These are phyloP conservation scores for Ascochyta clinopodiicola DNA, from an alignment of 2,329 filamentous ascomycete species.

Conservation along the genomic window DNA sequence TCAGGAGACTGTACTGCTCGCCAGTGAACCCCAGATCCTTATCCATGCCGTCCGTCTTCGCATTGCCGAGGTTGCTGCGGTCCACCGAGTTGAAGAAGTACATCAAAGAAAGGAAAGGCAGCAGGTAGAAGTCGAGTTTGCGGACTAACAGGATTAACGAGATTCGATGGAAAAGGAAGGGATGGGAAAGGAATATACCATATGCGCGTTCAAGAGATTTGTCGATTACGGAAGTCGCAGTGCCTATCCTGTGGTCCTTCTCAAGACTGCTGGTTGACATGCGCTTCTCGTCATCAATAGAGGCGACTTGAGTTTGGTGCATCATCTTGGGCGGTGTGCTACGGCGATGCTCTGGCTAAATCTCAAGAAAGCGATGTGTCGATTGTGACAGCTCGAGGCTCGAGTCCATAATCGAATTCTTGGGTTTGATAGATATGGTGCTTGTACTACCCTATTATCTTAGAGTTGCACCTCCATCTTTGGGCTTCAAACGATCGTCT, in stretches of 20 bases:
- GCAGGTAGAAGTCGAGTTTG: constrained; percentile 53
- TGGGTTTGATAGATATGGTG: too few species aligned
- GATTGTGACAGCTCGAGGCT: not conserved
- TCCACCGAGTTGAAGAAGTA: constrained; percentile 50
- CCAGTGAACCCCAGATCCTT: constrained; percentile 52
- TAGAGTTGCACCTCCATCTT: not conserved
- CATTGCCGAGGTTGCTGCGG: constrained; percentile 57
- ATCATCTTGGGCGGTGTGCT: not conserved
- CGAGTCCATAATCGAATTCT: not conserved
- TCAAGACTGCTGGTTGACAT: constrained; percentile 10
- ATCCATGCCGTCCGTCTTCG: constrained; percentile 59
- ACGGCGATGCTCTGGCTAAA: not conserved
- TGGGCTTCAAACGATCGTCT: not conserved
- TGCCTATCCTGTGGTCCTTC: constrained; percentile 1
- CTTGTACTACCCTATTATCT: not conserved
- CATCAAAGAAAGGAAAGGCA: constrained; percentile 54
- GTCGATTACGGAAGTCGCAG: constrained; percentile 29
- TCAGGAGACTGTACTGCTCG: constrained; percentile 53
- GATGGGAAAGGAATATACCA: constrained; percentile 30
- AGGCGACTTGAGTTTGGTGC: not conserved
- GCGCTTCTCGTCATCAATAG: constrained; percentile 6
- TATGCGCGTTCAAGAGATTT: constrained; percentile 42
- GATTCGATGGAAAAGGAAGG: not conserved
- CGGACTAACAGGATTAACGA: constrained; percentile 20
- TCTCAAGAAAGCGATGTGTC: too few species aligned